Conservation (phyloP, 495 filamentous ascomycete species). For the Lophiostoma macrostomum region DNA sequence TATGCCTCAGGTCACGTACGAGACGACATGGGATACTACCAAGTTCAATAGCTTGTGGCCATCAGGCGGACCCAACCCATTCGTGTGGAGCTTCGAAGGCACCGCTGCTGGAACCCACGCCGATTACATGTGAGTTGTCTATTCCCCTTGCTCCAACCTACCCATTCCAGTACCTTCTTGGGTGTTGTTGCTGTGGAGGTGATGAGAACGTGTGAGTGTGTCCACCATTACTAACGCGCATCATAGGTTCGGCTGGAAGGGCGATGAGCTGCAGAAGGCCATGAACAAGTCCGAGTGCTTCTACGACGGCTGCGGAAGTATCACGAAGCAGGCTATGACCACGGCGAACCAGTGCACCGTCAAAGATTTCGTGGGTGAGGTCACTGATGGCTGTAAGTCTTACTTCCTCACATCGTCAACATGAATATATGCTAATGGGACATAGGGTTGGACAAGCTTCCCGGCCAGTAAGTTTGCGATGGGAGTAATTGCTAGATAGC, state of each 20-base stretch:
- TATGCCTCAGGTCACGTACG: slow-evolving; percentile 26
- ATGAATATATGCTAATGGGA: too few relatives aligned
- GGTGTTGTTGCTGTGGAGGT: too few relatives aligned
- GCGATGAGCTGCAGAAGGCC: slow-evolving; percentile 22
- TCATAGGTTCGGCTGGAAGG: slow-evolving; percentile 33
- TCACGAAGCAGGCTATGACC: slow-evolving; percentile 24
- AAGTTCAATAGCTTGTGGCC: slow-evolving; percentile 29
- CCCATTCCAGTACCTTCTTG: too few relatives aligned
- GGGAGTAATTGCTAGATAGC: too few relatives aligned
- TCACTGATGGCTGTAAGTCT: slow-evolving; percentile 25
- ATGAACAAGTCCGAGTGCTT: slow-evolving; percentile 29
- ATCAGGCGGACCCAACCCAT: slow-evolving; percentile 13
- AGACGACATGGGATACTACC: slow-evolving; percentile 27
- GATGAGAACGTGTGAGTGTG: too few relatives aligned
- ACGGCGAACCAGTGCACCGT: slow-evolving; percentile 23
- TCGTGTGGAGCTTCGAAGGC: slow-evolving; percentile 25
- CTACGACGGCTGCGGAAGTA: slow-evolving; percentile 24
- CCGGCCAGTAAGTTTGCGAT: too few relatives aligned
- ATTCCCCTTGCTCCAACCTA: too few relatives aligned
- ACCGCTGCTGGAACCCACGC: slow-evolving; percentile 14
- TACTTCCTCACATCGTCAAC: too few relatives aligned
- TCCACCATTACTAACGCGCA: too few relatives aligned
- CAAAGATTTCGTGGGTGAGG: slow-evolving; percentile 21
- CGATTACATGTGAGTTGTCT: slow-evolving; percentile 33
- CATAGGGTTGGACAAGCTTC: too few relatives aligned